Evolutionary conservation across 805 yeast genomes (phyloP), one percentile per base, ranked within the genome.

Genomic region (Metschnikowia shivogae): DNA sequence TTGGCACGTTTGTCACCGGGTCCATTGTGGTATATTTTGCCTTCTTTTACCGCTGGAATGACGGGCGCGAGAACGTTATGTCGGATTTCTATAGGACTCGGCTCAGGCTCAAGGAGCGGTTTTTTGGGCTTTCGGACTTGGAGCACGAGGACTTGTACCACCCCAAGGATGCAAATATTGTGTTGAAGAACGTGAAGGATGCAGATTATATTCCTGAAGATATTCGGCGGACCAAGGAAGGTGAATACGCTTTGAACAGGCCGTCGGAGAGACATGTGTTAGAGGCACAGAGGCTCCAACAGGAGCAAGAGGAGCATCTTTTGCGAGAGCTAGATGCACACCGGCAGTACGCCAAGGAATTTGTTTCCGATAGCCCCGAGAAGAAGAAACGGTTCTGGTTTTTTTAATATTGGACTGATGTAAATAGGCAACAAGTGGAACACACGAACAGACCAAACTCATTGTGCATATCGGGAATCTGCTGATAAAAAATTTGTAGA

Each of bases 1-100:
- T 83, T 20, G 82, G 84, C 0, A 72, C 74, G 33, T 57, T 76
- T 7, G 54, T 80, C 28, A 76, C 79, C 6, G 67, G 71, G 28
- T 72, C 77, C 0, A 62, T 84, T 6, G 63, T 78, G 22, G 59
- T 77, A 1, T 84, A 82, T 55, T 80, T 81, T 19, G 76, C 84
- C 2, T 88, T 88, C 60, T 82, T 86, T 65, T 78, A 82, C 61
- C 70, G 89, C 42, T 87, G 96, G 96, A 86, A 88, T 58, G 93
- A 87, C 47, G 89, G 89, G 3, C 77, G 78, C 50, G 92, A 87
- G 46, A 82, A 87, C 56, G 80, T 84, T 6, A 81, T 87, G 64
- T 76, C 88, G 10, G 80, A 76, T 34, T 80, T 85, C 40, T 81
- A 86, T 61, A 64, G 92, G 40, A 61, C 72, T 22, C 81, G 87